Conservation (phyloP, 2,329 filamentous ascomycete species). For the Xylaria sp. region DNA sequence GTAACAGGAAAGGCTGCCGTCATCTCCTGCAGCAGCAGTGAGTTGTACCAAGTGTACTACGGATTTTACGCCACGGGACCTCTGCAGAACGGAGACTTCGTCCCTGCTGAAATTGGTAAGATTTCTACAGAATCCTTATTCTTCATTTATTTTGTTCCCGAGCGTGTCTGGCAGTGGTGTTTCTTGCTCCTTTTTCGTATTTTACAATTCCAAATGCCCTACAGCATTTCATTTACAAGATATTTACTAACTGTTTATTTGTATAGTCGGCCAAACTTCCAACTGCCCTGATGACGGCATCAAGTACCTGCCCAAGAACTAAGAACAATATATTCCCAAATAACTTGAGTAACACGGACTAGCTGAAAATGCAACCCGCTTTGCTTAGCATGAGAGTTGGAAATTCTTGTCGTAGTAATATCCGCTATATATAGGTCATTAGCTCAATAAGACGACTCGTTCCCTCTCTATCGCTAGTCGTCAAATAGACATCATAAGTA, state of each 20-base stretch:
- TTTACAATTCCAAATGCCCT: no score
- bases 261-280: conserved; percentile 65
- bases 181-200: no score
- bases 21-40: conserved; percentile 62
- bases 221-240: no score
- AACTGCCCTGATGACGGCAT: conserved; percentile 71
- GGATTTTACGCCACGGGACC: conserved; percentile 71
- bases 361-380: background rate
- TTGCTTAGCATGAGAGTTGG: background rate
- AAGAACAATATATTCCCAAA: background rate
- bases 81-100: conserved; percentile 69
- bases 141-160: background rate
- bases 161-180: no score
- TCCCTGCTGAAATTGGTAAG: conserved; percentile 54
- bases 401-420: background rate
- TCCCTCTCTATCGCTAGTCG: background rate
- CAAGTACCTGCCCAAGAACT: conserved; percentile 70
- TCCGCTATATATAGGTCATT: background rate
- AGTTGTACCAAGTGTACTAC: conserved; percentile 68
- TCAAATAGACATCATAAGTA: background rate
- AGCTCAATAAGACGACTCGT: background rate
- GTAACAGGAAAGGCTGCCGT: conserved; percentile 64
- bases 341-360: background rate
- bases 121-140: background rate
- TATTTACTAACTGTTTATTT: conserved; percentile 30